Conservation (phyloP, 75 land plant genomes). For the Gnetum montanum region DNA sequence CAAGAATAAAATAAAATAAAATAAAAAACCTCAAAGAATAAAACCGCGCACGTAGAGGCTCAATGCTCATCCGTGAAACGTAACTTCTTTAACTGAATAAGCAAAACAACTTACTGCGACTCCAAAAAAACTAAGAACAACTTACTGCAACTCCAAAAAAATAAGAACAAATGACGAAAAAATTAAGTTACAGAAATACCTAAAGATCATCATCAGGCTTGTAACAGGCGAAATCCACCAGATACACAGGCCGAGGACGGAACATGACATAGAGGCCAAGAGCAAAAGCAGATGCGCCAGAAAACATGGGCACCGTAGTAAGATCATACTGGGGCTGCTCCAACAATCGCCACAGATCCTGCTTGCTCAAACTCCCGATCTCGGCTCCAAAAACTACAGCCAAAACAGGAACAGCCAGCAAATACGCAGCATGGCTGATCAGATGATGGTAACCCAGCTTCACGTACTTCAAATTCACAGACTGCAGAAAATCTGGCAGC, state of each 20-base stretch:
- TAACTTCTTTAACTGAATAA: no score
- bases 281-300: constrained; percentile 19
- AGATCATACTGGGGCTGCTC: constrained; percentile 38
- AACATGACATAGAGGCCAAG: constrained; percentile 33
- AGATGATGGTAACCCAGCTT: constrained; percentile 55
- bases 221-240: constrained; percentile 64
- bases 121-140: no score
- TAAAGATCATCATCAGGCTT: constrained; percentile 42
- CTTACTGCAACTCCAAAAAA: no score
- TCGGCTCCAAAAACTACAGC: constrained; percentile 33
- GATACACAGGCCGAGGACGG: constrained; percentile 45
- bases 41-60: not conserved
- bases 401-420: constrained; percentile 17
- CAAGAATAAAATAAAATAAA: no score
- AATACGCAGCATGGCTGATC: constrained; percentile 31
- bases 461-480: constrained; percentile 62
- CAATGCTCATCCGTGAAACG: no score
- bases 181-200: constrained; percentile 15
- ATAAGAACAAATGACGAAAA: not conserved
- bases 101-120: no score
- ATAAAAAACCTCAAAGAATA: no score
- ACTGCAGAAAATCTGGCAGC: constrained; percentile 52
- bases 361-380: constrained; percentile 35
- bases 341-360: constrained; percentile 53
- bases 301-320: constrained; percentile 24